A percentile compares a stretch with the other conserved stretches of the same genome.
phyloP scores from a whole-genome alignment of 768 basidiomycete genomes.

The Hygrophoropsis aurantiaca region DNA sequence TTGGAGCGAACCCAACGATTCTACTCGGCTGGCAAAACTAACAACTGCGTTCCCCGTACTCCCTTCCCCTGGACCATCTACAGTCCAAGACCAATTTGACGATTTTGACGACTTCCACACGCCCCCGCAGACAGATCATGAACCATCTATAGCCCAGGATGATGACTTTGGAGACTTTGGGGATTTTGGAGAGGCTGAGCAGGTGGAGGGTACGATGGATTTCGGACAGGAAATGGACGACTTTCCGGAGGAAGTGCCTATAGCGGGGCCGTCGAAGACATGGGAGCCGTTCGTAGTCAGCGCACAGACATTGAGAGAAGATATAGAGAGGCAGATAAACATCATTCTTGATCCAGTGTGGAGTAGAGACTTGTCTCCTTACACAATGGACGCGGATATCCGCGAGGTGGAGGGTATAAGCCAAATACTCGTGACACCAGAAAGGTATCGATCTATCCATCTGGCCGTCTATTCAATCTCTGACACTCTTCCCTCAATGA shows the following conservation, averaged over 20 bases:
- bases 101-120: conserved; percentile 54
- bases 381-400: conserved; percentile 69
- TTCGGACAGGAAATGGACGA: conserved; percentile 40
- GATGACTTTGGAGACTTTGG: conserved; percentile 89
- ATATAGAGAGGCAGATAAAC: conserved; percentile 62
- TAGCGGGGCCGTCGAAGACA: conserved; percentile 43
- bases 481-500: conserved; percentile 2
- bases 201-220: conserved; percentile 17
- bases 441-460: conserved; percentile 79
- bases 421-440: conserved; percentile 73
- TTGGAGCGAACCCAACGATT: conserved; percentile 55
- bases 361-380: conserved; percentile 48
- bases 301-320: conserved; percentile 58
- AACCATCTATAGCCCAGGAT: conserved; percentile 40
- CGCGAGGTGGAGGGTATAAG: conserved; percentile 78
- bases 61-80: conserved; percentile 21
- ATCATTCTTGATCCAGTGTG: conserved; percentile 68
- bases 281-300: conserved; percentile 68
- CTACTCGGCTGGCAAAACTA: conserved; percentile 27
- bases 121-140: conserved; percentile 46
- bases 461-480: conserved; percentile 4
- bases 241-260: conserved; percentile 19
- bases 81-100: conserved; percentile 41
- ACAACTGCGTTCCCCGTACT: conserved; percentile 17
- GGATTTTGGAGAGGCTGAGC: conserved; percentile 74